These are phyloP conservation scores for Trichoderma brevicompactum DNA, from an alignment of 2,329 filamentous ascomycete genomes.

Conservation along the genomic window DNA sequence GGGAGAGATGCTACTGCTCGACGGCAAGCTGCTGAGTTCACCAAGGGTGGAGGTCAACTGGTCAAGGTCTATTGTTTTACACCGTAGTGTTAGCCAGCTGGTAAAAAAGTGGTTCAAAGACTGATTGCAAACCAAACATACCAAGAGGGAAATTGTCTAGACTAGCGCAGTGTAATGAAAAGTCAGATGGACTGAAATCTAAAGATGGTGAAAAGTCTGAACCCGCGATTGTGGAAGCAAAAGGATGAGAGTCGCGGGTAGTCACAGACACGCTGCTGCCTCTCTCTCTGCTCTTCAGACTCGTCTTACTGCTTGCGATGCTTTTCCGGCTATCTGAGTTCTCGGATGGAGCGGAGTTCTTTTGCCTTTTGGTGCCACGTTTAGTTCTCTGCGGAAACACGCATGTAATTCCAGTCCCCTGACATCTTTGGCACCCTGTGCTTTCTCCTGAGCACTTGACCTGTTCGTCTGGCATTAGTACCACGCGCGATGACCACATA, in stretches of 20 bases:
- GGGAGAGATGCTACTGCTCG: slow-evolving; percentile 10
- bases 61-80: not conserved
- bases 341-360: slow-evolving; percentile 9
- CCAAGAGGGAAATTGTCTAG: slow-evolving; percentile 10
- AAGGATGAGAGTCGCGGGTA: not conserved
- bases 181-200: not conserved
- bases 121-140: not conserved
- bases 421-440: slow-evolving; percentile 15
- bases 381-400: slow-evolving; percentile 19
- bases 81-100: not conserved
- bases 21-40: slow-evolving; percentile 8
- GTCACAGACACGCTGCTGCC: not conserved
- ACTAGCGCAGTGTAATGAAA: slow-evolving; percentile 11
- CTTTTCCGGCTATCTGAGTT: not conserved
- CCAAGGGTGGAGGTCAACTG: slow-evolving; percentile 9
- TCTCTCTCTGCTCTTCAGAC: not conserved
- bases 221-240: not conserved
- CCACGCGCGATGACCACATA: not conserved
- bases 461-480: not conserved
- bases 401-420: slow-evolving; percentile 3
- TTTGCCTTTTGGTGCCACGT: slow-evolving; percentile 17
- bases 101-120: not conserved
- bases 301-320: not conserved
- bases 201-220: slow-evolving; percentile 3
- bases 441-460: slow-evolving; percentile 21